Evolutionary conservation across 306 rosid species (phyloP), one percentile per base, ranked within the genome.

Genomic region (Quercus cerris): DNA sequence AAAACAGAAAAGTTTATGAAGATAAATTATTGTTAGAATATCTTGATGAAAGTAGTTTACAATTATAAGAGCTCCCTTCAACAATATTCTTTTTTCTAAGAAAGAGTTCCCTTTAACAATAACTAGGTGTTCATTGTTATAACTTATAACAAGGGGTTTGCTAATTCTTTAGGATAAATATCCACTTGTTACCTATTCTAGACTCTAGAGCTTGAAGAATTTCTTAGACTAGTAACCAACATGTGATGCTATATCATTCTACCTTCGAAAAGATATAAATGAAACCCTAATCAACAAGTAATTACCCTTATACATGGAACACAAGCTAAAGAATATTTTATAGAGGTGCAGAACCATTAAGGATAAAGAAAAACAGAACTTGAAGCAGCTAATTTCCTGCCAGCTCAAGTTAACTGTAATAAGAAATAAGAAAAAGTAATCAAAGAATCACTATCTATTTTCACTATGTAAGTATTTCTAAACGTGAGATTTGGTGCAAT

Each of bases 211-310:
- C 14, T 56, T 63, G 81, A 66, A 61, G 59, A 74, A 59, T 75
- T 74, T 74, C 75, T 70, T n/a, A 82, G 31, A 23, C 17, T 20
- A 75, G 33, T 27, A 73, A 59, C 72, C 78, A 81, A 68, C 72
- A 66, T 70, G 59, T 78, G 71, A 71, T 76, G 76, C 78, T 82
- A 23, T 49, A 35, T 71, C 31, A 25, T 25, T 71, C 35, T 71
- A 27, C 22, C 38, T 33, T 19, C 51, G 5, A 12, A 51, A 27
- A 15, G 3, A 13, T 3, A 27, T 2, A 70, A 66, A 54, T 77
- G 28, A 77, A 78, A 14, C 44, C 13, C 63, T 59, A n/a, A 81
- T 57, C 64, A 31, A 59, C 46, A 11, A 67, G 72, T 67, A 69
- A 51, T 25, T 59, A 84, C 70, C n/a, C 59, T 33, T 28, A 14